Evolutionary conservation across 495 filamentous ascomycete species (phyloP).

Genomic region (Penicillium bialowiezense): DNA sequence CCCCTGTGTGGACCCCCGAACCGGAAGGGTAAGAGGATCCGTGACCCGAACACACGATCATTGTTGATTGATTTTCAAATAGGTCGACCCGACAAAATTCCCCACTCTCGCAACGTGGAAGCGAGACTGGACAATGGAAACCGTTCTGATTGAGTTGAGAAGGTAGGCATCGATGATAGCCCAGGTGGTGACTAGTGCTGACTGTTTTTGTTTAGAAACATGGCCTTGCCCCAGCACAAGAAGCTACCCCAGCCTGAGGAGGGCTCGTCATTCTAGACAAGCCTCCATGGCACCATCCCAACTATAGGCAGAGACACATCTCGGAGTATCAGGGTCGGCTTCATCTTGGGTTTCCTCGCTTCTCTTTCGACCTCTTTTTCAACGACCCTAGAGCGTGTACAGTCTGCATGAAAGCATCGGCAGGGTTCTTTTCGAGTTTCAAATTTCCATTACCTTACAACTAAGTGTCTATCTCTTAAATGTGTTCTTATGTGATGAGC

Average conservation of each 20-base stretch:
- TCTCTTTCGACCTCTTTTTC: slow-evolving; percentile 12
- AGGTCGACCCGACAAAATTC: slow-evolving; percentile 83
- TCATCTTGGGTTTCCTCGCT: slow-evolving; percentile 25
- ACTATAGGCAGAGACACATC: slow-evolving; percentile 10
- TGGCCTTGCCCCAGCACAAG: slow-evolving; percentile 92
- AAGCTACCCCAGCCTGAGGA: slow-evolving; percentile 93
- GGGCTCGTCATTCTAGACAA: slow-evolving; percentile 65
- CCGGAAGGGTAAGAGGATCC: slow-evolving; percentile 60
- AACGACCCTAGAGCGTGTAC: slow-evolving; percentile 39
- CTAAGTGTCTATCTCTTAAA: slow-evolving; percentile 1
- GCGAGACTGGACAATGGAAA: slow-evolving; percentile 88
- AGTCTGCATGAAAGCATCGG: slow-evolving; percentile 42
- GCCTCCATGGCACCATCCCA: slow-evolving; percentile 8
- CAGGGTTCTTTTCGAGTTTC: slow-evolving; percentile 25
- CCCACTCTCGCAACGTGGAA: slow-evolving; percentile 85
- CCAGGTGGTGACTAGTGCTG: not conserved
- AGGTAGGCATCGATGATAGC: slow-evolving; percentile 44
- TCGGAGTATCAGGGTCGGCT: slow-evolving; percentile 35
- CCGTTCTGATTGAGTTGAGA: slow-evolving; percentile 84
- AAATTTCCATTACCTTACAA: slow-evolving; percentile 16
- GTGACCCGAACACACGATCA: not conserved
- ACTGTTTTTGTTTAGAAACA: slow-evolving; percentile 60
- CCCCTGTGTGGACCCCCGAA: slow-evolving; percentile 77
- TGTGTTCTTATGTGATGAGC: slow-evolving; percentile 1
- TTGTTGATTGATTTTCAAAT: slow-evolving; percentile 3